Percentiles rank a stretch among this genome's conserved stretches.
Conservation (phyloP, 495 filamentous ascomycete species). For the Penicillium dipodomyicola region DNA sequence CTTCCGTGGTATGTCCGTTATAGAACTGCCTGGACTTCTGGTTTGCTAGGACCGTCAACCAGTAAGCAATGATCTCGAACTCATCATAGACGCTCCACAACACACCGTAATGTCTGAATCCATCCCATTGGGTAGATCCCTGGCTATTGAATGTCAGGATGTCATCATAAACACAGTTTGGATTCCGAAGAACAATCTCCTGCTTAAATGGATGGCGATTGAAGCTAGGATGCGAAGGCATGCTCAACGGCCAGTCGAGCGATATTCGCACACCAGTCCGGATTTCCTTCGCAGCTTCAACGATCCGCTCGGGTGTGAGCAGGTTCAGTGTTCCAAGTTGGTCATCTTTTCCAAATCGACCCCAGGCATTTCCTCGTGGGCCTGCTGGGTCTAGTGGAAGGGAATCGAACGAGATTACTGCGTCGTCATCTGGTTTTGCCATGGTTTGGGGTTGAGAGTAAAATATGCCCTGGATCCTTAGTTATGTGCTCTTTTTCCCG, state of each 20-base stretch:
- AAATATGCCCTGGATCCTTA: background rate
- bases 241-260: constrained; percentile 48
- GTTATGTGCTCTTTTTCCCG: background rate
- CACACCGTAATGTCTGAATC: constrained; percentile 47
- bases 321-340: constrained; percentile 53
- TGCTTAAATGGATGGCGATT: constrained; percentile 39
- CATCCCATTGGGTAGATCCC: constrained; percentile 49
- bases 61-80: background rate
- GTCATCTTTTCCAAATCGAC: constrained; percentile 47
- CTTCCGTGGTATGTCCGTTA: constrained; percentile 54
- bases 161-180: constrained; percentile 52
- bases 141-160: constrained; percentile 54
- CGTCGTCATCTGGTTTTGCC: constrained; percentile 7
- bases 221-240: constrained; percentile 35
- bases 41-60: constrained; percentile 30
- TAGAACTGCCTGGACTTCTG: constrained; percentile 54
- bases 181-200: constrained; percentile 32
- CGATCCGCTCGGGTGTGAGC: constrained; percentile 49
- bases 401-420: constrained; percentile 34
- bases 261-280: constrained; percentile 50
- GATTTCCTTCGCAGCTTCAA: constrained; percentile 52
- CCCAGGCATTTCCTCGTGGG: constrained; percentile 54
- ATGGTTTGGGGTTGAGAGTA: constrained; percentile 4
- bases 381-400: constrained; percentile 49
- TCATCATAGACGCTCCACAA: background rate